Base-by-base conservation (phyloP, 257 asterid genomes). In the Datura wrightii region DNA sequence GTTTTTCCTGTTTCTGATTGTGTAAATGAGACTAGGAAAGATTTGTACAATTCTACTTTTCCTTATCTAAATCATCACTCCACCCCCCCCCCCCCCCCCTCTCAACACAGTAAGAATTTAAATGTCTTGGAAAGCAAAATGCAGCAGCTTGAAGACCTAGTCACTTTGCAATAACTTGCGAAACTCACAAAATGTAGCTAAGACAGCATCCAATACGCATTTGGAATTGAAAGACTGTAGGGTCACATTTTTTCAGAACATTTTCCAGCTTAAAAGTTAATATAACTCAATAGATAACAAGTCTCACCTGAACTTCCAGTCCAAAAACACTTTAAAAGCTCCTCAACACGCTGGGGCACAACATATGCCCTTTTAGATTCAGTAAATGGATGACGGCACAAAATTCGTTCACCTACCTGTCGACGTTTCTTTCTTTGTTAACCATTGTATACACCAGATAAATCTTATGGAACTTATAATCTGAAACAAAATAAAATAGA, bases 311-410 rank as follows among this genome's bases (percentile, higher is more conserved):
- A 90, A 89, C 80, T 86, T 44, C 99, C 97, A 5, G 96, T 91
- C 99, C 97, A 95, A 89, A 84, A 95, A 85, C 99, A 95, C 94
- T 92, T 95, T 88, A 93, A 83, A 82, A 95, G 97, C 88, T 93
- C 99, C 91, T 95, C 99, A 46, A 94, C 98, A 83, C 86, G 93
- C 80, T 93, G 94, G 41, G 99, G 99, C 66, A 94, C 94, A 87
- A 95, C 99, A 52, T 91, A 93, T 36, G 99, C 98, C 87, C 99
- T 91, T 90, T 95, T 95, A 83, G 99, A 94, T 88, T 95, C 99
- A 71, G 80, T 93, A 85, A 94, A 95, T 2, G 99, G 99, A 90
- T 95, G 99, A 63, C 98, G 97, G 74, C 99, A 94, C 87, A 95
- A 86, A 79, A 95, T 91, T 56, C 97, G 90, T 85, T 93, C 95